phyloP scores from a whole-genome alignment of 306 rosid genomes.

The Crotalaria pallida region DNA sequence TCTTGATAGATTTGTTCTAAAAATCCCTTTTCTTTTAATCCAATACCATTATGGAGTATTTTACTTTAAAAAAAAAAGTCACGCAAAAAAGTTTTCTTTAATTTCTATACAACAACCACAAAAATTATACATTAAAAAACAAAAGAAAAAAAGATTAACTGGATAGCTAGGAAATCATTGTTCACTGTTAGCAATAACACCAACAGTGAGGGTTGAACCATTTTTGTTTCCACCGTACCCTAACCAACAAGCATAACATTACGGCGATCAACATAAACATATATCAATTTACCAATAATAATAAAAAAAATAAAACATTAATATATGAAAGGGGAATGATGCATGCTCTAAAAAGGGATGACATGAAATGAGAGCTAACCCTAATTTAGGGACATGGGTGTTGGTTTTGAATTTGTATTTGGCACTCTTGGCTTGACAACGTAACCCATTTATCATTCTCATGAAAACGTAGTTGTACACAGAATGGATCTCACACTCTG shows the following conservation, averaged over 20 bases:
- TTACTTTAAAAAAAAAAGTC: no score
- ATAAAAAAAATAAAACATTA: background rate
- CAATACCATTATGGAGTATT: no score
- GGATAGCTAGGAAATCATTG: background rate
- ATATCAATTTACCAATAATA: background rate
- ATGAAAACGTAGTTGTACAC: conserved; percentile 82
- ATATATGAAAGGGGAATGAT: background rate
- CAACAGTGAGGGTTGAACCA: conserved; percentile 87
- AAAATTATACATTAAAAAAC: background rate
- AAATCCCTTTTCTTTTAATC: background rate
- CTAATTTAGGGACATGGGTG: conserved; percentile 71
- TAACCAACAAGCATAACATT: conserved; percentile 98
- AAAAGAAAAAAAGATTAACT: background rate
- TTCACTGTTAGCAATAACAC: conserved; percentile 92
- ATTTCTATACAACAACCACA: background rate
- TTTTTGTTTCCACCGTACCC: conserved; percentile 99
- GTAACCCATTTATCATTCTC: conserved; percentile 80
- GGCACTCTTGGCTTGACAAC: conserved; percentile 70
- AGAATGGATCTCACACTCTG: conserved; percentile 70
- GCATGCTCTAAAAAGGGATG: background rate
- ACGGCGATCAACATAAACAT: background rate
- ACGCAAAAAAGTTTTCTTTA: no score
- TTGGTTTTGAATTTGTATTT: conserved; percentile 74
- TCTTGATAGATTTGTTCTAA: background rate
- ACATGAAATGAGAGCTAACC: conserved; percentile 34